Evolutionary conservation across 768 basidiomycete species (phyloP).

Genomic region (Tricholoma sp.): DNA sequence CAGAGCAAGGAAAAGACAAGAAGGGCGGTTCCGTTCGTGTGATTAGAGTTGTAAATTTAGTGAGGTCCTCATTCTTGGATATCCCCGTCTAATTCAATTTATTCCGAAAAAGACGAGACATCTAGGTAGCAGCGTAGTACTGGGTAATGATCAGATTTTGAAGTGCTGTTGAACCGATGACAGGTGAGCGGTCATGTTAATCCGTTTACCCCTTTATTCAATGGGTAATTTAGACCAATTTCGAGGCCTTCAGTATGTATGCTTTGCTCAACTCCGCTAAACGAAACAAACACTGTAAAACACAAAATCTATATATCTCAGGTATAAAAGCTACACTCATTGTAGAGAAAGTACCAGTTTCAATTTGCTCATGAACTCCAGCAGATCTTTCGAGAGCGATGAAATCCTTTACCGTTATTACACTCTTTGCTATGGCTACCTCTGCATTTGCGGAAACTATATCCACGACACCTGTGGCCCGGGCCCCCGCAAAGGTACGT

Average conservation of each 20-base stretch:
- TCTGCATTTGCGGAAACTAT: neutral
- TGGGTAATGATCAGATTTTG: neutral
- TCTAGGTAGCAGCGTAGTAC: neutral
- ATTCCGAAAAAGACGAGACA: neutral
- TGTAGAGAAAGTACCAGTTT: neutral
- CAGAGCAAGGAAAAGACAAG: neutral
- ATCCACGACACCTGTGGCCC: neutral
- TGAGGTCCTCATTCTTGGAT: neutral
- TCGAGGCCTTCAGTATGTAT: neutral
- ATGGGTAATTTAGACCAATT: neutral
- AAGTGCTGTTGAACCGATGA: neutral
- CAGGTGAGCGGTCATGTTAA: neutral
- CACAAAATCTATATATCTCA: neutral
- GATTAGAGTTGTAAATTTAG: neutral
- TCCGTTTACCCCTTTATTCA: neutral
- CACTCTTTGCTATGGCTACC: conserved; percentile 1
- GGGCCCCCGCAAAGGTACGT: neutral
- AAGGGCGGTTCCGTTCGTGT: neutral
- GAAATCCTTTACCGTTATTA: neutral
- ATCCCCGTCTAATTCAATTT: neutral
- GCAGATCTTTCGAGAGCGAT: conserved; percentile 3
- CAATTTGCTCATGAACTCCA: neutral
- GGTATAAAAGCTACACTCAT: neutral
- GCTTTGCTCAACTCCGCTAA: neutral
- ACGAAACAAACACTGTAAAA: neutral